Conservation (phyloP, 2,329 filamentous ascomycete genomes). For the Beauveria brongniartii region DNA sequence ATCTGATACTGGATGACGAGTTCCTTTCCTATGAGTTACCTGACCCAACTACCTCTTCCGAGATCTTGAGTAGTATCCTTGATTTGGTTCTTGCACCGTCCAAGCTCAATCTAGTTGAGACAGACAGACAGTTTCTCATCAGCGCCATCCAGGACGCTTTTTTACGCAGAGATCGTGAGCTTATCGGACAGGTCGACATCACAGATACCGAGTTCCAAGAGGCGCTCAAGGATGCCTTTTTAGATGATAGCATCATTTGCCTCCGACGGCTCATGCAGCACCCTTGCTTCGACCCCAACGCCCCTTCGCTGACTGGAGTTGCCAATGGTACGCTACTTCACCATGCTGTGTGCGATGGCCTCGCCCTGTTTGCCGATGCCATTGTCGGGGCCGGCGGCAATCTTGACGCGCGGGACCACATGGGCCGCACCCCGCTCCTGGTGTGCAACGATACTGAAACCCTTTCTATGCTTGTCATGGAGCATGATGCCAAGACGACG, state of each 20-base stretch:
- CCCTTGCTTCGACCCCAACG: constrained; percentile 23
- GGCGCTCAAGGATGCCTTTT: constrained; percentile 19
- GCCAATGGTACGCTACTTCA: constrained; percentile 24
- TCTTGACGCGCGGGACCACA: constrained; percentile 20
- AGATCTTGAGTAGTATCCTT: constrained; percentile 3
- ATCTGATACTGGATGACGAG: constrained; percentile 6
- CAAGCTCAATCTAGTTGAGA: neutral
- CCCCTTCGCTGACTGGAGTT: constrained; percentile 12
- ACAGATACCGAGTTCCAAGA: constrained; percentile 16
- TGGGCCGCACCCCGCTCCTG: constrained; percentile 29
- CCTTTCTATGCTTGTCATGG: constrained; percentile 20
- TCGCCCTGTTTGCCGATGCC: constrained; percentile 20
- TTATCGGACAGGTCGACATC: constrained; percentile 7
- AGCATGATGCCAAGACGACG: constrained; percentile 21
- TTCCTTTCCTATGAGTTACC: neutral
- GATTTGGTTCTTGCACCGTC: constrained; percentile 9
- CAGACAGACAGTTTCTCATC: neutral
- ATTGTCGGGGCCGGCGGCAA: constrained; percentile 22
- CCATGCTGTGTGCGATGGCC: constrained; percentile 20
- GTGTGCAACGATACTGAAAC: constrained; percentile 20
- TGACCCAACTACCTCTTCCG: neutral
- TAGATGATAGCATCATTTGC: constrained; percentile 18
- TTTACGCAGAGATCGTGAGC: neutral
- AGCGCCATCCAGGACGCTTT: neutral
- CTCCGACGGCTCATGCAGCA: constrained; percentile 22